A percentile compares a stretch with the other conserved stretches of the same genome.
Evolutionary conservation across 2,329 filamentous ascomycete genomes (phyloP).

Genomic region (Pleoardoris graminearum): DNA sequence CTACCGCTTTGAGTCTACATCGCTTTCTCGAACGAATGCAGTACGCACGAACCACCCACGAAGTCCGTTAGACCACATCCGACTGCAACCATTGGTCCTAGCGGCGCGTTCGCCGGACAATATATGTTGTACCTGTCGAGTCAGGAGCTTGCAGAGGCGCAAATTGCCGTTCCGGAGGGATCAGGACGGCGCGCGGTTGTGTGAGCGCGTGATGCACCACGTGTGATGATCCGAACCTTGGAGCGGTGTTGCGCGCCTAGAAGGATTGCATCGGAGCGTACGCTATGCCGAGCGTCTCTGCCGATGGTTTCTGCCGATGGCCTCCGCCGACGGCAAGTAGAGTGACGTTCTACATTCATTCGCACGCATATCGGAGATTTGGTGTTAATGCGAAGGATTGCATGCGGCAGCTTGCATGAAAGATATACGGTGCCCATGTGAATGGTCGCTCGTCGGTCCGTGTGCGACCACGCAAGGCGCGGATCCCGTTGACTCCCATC

Average conservation of each 20-base stretch:
- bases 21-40: too few species aligned
- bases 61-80: constrained; percentile 2
- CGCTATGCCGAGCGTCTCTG: too few species aligned
- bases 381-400: neutral
- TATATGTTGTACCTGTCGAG: neutral
- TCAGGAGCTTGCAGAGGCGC: neutral
- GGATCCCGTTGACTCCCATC: too few species aligned
- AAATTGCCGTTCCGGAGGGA: neutral
- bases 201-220: neutral
- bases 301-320: too few species aligned
- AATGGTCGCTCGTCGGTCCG: too few species aligned
- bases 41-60: neutral
- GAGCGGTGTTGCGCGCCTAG: too few species aligned
- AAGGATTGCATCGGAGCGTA: too few species aligned
- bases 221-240: neutral
- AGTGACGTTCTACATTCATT: neutral
- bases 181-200: neutral
- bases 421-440: too few species aligned
- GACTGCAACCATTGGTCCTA: constrained; percentile 1
- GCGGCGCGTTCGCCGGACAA: neutral
- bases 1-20: too few species aligned
- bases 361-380: neutral
- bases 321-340: too few species aligned
- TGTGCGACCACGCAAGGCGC: too few species aligned
- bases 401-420: neutral